Conservation (phyloP, 768 basidiomycete species). For the Rubroboletus pulcherrimus region DNA sequence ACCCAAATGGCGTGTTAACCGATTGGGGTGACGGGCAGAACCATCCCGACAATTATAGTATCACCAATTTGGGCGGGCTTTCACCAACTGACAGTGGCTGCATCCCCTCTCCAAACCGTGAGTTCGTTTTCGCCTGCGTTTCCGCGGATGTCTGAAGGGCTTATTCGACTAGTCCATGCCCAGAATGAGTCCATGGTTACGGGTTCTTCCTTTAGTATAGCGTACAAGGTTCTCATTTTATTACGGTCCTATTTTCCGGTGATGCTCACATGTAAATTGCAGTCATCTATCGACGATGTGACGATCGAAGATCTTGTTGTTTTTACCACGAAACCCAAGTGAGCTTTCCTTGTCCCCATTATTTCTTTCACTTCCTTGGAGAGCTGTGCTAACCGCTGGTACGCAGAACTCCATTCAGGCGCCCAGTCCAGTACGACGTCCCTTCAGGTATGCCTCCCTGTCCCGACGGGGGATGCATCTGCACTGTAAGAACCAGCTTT, state of each 20-base stretch:
- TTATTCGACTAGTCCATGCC: conserved; percentile 10
- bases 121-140: not conserved
- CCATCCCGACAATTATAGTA: conserved; percentile 1
- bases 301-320: not conserved
- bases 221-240: conserved; percentile 7
- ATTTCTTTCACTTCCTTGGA: not conserved
- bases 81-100: not conserved
- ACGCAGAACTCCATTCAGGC: conserved; percentile 14
- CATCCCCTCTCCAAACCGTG: conserved; percentile 10
- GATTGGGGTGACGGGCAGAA: conserved; percentile 1
- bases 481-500: conserved; percentile 1
- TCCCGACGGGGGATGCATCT: not conserved
- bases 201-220: conserved; percentile 7
- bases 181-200: conserved; percentile 5
- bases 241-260: not conserved
- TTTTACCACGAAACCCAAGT: not conserved
- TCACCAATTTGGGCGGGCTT: not conserved
- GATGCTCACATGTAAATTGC: not conserved
- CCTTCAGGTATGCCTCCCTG: conserved; percentile 6
- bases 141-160: not conserved
- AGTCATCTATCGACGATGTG: not conserved
- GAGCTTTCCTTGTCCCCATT: not conserved
- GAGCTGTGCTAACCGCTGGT: not conserved
- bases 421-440: not conserved
- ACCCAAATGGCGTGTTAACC: not conserved